Conservation (phyloP, 2,329 filamentous ascomycete species). For the Beauveria australis region DNA sequence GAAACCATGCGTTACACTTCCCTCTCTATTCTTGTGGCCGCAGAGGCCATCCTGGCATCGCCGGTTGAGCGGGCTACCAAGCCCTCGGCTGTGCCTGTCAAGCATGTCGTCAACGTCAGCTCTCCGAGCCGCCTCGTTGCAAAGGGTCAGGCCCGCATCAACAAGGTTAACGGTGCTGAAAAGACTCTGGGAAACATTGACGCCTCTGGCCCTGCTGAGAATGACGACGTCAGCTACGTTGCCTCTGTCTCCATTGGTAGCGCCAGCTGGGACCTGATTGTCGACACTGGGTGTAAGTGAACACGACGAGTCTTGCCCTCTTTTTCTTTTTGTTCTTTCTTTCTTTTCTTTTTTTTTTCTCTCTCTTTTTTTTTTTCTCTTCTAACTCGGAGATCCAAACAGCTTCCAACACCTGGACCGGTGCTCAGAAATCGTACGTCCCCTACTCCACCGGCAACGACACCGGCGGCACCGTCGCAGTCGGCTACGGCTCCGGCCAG, state of each 20-base stretch:
- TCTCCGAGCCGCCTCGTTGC: conserved; percentile 18
- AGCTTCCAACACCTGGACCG: conserved; percentile 19
- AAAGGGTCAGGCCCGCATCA: conserved; percentile 18
- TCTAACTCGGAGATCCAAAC: background rate
- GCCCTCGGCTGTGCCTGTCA: conserved; percentile 17
- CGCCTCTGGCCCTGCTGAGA: conserved; percentile 18
- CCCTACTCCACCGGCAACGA: conserved; percentile 8
- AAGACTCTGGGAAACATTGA: conserved; percentile 1
- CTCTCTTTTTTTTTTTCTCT: no score
- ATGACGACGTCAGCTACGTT: conserved; percentile 20
- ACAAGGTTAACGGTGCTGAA: conserved; percentile 16
- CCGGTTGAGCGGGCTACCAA: conserved; percentile 17
- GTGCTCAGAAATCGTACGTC: conserved; percentile 4
- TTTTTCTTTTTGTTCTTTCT: no score
- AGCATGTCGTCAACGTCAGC: conserved; percentile 16
- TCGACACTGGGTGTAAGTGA: conserved; percentile 22
- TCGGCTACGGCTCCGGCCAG: conserved; percentile 20
- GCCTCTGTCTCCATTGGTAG: conserved; percentile 20
- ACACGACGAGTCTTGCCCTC: background rate
- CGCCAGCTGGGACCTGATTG: conserved; percentile 19
- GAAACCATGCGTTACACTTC: conserved; percentile 7
- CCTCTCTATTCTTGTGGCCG: conserved; percentile 10
- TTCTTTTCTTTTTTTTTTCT: no score
- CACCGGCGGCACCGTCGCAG: conserved; percentile 17
- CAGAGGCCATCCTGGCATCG: conserved; percentile 17